Conservation (phyloP, 2,329 filamentous ascomycete species). For the Nectriaceae sp. region DNA sequence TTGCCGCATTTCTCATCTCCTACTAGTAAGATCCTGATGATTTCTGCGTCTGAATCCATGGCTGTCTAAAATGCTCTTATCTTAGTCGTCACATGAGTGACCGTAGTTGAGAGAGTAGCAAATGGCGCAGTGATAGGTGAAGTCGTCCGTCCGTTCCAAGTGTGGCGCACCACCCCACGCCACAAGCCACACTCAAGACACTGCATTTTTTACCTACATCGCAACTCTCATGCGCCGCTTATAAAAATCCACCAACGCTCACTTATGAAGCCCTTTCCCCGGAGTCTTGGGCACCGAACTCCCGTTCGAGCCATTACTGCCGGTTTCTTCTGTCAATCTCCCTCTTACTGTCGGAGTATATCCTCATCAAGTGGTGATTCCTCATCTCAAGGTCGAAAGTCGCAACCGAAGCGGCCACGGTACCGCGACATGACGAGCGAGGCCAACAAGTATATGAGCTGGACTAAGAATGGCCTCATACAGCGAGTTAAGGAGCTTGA, state of each 20-base stretch:
- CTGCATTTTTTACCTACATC: constrained; percentile 25
- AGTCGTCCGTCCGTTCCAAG: constrained; percentile 6
- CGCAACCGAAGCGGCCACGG: constrained; percentile 15
- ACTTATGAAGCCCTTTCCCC: constrained; percentile 30
- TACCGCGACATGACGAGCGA: constrained; percentile 34
- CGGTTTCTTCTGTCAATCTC: constrained; percentile 4
- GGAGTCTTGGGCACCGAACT: constrained; percentile 27
- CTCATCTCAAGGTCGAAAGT: constrained; percentile 5
- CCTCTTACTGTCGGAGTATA: constrained; percentile 5
- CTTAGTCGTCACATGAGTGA: background rate
- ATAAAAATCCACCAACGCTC: constrained; percentile 20
- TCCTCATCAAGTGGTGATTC: constrained; percentile 27
- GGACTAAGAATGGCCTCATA: constrained; percentile 70
- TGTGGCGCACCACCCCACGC: constrained; percentile 23
- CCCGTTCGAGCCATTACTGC: constrained; percentile 20
- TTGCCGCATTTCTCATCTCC: constrained; percentile 63
- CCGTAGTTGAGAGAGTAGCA: background rate
- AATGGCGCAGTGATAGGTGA: constrained; percentile 19
- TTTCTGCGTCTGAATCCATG: constrained; percentile 39
- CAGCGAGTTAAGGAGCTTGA: constrained; percentile 69
- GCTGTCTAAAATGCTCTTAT: constrained; percentile 14
- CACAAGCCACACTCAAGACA: constrained; percentile 21
- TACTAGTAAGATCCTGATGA: constrained; percentile 57
- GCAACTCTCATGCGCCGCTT: constrained; percentile 20
- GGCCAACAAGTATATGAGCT: constrained; percentile 59